A percentile compares a stretch with the other conserved stretches of the same genome.
phyloP scores from a whole-genome alignment of 2,329 filamentous ascomycete species.

The Grosmannia serpens region DNA sequence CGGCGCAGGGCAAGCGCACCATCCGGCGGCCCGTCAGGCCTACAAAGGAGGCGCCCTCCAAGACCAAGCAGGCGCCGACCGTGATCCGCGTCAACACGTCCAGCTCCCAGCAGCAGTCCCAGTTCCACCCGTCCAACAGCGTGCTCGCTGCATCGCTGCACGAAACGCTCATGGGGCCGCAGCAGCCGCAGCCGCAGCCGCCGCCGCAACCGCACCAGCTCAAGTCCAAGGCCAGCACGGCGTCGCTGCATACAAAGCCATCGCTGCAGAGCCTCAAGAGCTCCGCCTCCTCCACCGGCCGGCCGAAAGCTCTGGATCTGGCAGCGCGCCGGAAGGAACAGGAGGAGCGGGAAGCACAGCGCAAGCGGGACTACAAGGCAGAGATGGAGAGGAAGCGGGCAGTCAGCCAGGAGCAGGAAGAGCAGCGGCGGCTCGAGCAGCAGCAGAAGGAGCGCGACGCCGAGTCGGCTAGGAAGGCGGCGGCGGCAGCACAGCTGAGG shows the following conservation, averaged over 20 bases:
- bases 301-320: constrained; percentile 60
- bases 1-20: constrained; percentile 31
- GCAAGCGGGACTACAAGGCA: constrained; percentile 69
- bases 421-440: constrained; percentile 46
- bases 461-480: constrained; percentile 47
- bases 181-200: constrained; percentile 26
- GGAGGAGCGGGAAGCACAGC: constrained; percentile 69
- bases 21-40: constrained; percentile 51
- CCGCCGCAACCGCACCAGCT: constrained; percentile 24
- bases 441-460: constrained; percentile 41
- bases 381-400: constrained; percentile 69
- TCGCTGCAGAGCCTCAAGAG: constrained; percentile 52
- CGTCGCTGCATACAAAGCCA: constrained; percentile 47
- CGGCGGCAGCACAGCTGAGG: constrained; percentile 37
- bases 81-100: constrained; percentile 61
- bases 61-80: constrained; percentile 56
- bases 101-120: constrained; percentile 41
- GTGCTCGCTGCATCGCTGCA: constrained; percentile 46
- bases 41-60: constrained; percentile 44
- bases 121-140: constrained; percentile 48
- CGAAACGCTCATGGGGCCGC: constrained; percentile 35
- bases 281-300: constrained; percentile 49
- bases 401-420: constrained; percentile 50
- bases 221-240: constrained; percentile 56
- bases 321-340: constrained; percentile 75